phyloP scores from a whole-genome alignment of 164 flowering plant genomes.

The Platanus orientalis region DNA sequence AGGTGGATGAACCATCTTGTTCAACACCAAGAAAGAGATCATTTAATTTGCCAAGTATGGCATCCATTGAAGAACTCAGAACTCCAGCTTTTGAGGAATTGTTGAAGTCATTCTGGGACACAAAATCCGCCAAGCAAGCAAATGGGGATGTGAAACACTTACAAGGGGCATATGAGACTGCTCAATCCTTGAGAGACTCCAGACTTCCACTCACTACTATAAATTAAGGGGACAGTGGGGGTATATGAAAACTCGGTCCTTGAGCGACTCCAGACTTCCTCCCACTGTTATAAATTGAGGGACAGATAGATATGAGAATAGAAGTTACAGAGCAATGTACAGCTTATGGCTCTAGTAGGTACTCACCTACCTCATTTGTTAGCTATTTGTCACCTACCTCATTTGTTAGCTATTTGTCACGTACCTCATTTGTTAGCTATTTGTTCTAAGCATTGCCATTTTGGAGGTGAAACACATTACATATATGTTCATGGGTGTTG shows the following conservation, averaged over 20 bases:
- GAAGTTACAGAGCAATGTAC: slow-evolving; percentile 30
- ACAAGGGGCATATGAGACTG: slow-evolving; percentile 40
- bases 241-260: slow-evolving; percentile 46
- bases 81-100: slow-evolving; percentile 88
- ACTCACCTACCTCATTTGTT: not conserved
- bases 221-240: slow-evolving; percentile 42
- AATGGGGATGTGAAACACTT: slow-evolving; percentile 79
- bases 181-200: slow-evolving; percentile 65
- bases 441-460: not conserved
- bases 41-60: slow-evolving; percentile 68
- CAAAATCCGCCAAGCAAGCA: slow-evolving; percentile 49
- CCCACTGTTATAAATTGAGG: slow-evolving; percentile 68
- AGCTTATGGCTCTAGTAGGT: slow-evolving; percentile 15
- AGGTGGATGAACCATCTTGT: slow-evolving; percentile 98
- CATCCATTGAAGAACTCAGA: slow-evolving; percentile 87
- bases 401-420: no score
- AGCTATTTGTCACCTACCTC: no score
- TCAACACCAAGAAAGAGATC: slow-evolving; percentile 81
- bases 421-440: not conserved
- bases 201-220: slow-evolving; percentile 88
- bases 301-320: slow-evolving; percentile 9
- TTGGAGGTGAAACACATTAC: not conserved
- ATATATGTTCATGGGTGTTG: not conserved
- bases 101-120: slow-evolving; percentile 69
- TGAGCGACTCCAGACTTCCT: slow-evolving; percentile 81